Conservation (phyloP, 2,329 filamentous ascomycete species). For the Colletotrichum kahawae region DNA sequence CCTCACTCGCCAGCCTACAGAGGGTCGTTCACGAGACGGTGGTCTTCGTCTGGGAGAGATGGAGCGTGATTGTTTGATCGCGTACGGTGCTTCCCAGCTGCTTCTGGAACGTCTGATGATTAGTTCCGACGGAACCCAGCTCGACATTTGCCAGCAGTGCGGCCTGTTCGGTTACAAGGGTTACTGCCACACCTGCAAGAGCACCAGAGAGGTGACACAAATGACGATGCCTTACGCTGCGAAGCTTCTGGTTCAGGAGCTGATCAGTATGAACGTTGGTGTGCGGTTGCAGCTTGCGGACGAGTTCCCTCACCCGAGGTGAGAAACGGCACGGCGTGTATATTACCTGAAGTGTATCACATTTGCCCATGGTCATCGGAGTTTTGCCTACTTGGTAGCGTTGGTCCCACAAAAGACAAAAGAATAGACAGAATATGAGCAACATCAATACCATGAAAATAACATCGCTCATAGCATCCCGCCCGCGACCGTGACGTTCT, state of each 20-base stretch:
- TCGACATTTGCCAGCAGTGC: slow-evolving; percentile 93
- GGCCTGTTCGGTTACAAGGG: slow-evolving; percentile 95
- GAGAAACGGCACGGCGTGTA: slow-evolving; percentile 1
- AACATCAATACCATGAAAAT: neutral
- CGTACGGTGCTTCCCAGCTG: slow-evolving; percentile 92
- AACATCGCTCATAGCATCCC: neutral
- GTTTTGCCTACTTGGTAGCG: slow-evolving; percentile 9
- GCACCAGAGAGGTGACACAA: slow-evolving; percentile 80
- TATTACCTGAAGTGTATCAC: slow-evolving; percentile 10
- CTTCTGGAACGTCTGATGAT: slow-evolving; percentile 94
- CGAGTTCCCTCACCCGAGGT: slow-evolving; percentile 77
- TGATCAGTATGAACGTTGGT: slow-evolving; percentile 99
- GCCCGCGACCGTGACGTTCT: neutral
- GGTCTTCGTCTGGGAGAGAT: slow-evolving; percentile 95
- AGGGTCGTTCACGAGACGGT: slow-evolving; percentile 91
- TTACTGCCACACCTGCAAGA: slow-evolving; percentile 93
- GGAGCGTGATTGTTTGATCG: slow-evolving; percentile 98
- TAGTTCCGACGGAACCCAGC: slow-evolving; percentile 85
- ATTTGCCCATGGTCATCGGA: neutral
- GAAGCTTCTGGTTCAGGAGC: slow-evolving; percentile 92
- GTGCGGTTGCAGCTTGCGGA: slow-evolving; percentile 90
- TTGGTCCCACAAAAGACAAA: neutral
- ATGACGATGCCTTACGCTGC: slow-evolving; percentile 99
- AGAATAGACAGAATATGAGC: slow-evolving; percentile 1
- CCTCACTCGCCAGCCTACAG: slow-evolving; percentile 92